These are phyloP conservation scores for Diaporthe eres DNA, from an alignment of 2,329 filamentous ascomycete genomes.

Conservation along the genomic window DNA sequence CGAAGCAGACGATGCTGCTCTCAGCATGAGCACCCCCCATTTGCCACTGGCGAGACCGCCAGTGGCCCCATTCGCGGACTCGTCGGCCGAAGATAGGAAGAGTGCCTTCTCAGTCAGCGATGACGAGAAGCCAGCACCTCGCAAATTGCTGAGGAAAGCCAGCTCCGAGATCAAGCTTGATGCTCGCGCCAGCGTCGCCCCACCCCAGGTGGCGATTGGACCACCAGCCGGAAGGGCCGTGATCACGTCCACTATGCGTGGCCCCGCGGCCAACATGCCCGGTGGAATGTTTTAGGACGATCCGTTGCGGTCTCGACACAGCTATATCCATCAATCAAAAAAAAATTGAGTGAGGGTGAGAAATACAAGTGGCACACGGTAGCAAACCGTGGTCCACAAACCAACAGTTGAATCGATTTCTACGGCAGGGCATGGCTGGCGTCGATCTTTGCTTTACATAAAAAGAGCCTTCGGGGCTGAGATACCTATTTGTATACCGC, in stretches of 20 bases:
- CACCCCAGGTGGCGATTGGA: constrained; percentile 49
- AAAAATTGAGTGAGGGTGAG: neutral
- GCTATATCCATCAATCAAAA: neutral
- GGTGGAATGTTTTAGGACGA: constrained; percentile 52
- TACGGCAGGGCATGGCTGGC: constrained; percentile 29
- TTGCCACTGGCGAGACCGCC: constrained; percentile 47
- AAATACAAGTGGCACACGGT: constrained; percentile 11
- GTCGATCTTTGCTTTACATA: constrained; percentile 41
- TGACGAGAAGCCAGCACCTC: constrained; percentile 56
- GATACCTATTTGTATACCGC: constrained; percentile 49
- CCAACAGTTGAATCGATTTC: constrained; percentile 21
- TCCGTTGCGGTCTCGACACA: neutral
- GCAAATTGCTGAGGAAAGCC: constrained; percentile 59
- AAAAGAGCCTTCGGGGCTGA: constrained; percentile 45
- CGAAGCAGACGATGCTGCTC: constrained; percentile 48
- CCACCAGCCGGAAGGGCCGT: constrained; percentile 54
- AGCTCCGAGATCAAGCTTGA: constrained; percentile 55
- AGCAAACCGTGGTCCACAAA: constrained; percentile 33
- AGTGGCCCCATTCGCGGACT: constrained; percentile 34
- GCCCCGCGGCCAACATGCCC: constrained; percentile 47
- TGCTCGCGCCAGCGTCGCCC: constrained; percentile 42
- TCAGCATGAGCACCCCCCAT: constrained; percentile 50
- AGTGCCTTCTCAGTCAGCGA: constrained; percentile 52
- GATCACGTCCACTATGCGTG: constrained; percentile 48
- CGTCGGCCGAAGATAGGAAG: constrained; percentile 45